Evolutionary conservation across 805 yeast genomes (phyloP), one percentile per base, ranked within the genome.

Genomic region (Yarrowia bubula): DNA sequence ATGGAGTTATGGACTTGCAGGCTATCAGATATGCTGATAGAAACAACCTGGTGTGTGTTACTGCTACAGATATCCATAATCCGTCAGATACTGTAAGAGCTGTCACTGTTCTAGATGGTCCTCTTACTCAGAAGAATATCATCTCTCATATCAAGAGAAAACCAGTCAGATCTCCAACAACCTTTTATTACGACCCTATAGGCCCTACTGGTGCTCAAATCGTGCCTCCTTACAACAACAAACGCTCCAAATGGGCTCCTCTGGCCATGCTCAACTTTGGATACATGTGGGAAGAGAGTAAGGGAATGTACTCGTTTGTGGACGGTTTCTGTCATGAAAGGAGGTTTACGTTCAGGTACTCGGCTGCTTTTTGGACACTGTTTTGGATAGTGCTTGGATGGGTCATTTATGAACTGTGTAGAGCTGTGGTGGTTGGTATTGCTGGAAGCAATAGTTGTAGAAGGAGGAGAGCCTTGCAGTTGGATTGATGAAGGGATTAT

Each of bases 221-320:
- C 5, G 65, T 65, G 18, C 67, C 71, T 5, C 57, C 42, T 2
- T 22, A 51, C 41, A 70, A 70, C 62, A 65, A 67, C 11, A 28
- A 28, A 15, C 68, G 63, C 35, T 57, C 35, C 50, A 67, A 64
- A 43, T 66, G 61, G 62, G 68, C 70, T 9, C 70, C 72, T 14
- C 43, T 70, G 32, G 43, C 51, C n/a, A 68, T 65, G 17, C 41
- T 70, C 22, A 70, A 70, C 47, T 66, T 70, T 53, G 44, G 69
- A n/a, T 69, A 58, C 39, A 48, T 70, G 37, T 70, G 70, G 70
- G 55, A 63, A 14, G 71, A 70, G 55, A 31, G 42, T 31, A 67
- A 64, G 35, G 72, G 72, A 33, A 68, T 70, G 70, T 70, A 70
- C 61, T 68, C 71, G n/a, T 70, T 70, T 63, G 70, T 68, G 7